phyloP scores from a whole-genome alignment of 306 rosid genomes.

The Mucuna pruriens region DNA sequence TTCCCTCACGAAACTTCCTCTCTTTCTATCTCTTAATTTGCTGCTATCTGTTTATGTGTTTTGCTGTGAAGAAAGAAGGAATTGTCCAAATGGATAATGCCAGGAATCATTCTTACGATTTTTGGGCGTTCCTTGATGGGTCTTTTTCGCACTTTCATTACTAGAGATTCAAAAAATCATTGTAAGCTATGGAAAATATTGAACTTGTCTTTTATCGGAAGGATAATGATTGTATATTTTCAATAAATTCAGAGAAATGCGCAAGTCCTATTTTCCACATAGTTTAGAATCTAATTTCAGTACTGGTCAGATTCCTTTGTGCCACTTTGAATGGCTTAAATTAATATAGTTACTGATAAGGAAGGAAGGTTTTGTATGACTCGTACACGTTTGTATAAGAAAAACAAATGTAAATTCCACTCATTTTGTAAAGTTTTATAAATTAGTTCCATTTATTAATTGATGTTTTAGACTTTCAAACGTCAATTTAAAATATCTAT shows the following conservation, averaged over 20 bases:
- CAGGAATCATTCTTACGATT: neutral
- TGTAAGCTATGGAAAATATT: neutral
- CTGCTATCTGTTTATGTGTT: neutral
- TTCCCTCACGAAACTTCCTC: slow-evolving; percentile 47
- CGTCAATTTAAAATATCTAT: neutral
- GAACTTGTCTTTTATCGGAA: neutral
- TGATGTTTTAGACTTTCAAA: neutral
- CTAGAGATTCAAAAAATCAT: neutral
- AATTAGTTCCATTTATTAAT: neutral
- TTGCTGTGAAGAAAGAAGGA: neutral
- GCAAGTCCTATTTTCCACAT: neutral
- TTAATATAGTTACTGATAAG: neutral
- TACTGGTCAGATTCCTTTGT: neutral
- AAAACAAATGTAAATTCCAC: neutral
- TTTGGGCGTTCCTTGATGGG: neutral
- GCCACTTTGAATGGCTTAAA: neutral
- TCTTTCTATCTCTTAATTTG: neutral
- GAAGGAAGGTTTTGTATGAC: neutral
- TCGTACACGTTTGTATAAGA: neutral
- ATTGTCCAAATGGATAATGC: neutral
- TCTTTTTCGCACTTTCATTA: neutral
- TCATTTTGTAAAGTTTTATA: neutral
- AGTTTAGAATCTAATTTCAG: neutral
- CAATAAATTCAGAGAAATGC: neutral
- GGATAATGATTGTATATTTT: neutral